Base-by-base conservation (phyloP, 768 basidiomycete genomes). In the Kwoniella dendrophila region DNA sequence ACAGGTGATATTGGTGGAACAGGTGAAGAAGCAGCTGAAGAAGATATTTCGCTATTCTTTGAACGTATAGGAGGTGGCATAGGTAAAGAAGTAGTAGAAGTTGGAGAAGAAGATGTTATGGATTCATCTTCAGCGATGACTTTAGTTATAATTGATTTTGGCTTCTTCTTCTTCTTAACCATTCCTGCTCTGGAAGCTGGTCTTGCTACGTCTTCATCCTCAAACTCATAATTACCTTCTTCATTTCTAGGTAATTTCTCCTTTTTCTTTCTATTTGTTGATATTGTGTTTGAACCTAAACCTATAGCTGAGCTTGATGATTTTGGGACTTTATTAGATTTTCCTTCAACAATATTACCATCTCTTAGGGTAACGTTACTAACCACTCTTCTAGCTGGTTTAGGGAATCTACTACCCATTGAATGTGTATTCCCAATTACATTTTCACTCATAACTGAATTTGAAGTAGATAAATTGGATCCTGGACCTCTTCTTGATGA, bases 131-230 rank as follows among this genome's bases (percentile, higher is more conserved):
- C 38, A 22, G n/a, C n/a, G n/a, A n/a, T n/a, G n/a, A 48, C 33
- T 14, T 43, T 10, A 33, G 22, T 56, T n/a, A 55, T 22, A 1
- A 27, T 26, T 16, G 60, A 34, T 22, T 38, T 48, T 20, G 51
- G 55, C 55, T 66, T 65, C 56, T 63, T 70, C 65, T 73, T 73
- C 60, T 61, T 61, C 60, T 64, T 70, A 30, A 73, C 34, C 12
- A 47, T 58, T n/a, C 56, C 63, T 8, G 30, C 30, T 30, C 36
- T 48, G 33, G 20, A 41, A 27, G 14, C 33, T 30, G 41, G 43
- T 27, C 36, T 40, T 16, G 40, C 24, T 34, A 29, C 50, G 22
- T 52, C 57, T n/a, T 60, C n/a, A n/a, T n/a, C n/a, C n/a, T n/a
- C n/a, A n/a, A n/a, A n/a, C n/a, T n/a, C n/a, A n/a, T 43, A 7